phyloP scores from a whole-genome alignment of 768 basidiomycete genomes.

The Terana coerulea region DNA sequence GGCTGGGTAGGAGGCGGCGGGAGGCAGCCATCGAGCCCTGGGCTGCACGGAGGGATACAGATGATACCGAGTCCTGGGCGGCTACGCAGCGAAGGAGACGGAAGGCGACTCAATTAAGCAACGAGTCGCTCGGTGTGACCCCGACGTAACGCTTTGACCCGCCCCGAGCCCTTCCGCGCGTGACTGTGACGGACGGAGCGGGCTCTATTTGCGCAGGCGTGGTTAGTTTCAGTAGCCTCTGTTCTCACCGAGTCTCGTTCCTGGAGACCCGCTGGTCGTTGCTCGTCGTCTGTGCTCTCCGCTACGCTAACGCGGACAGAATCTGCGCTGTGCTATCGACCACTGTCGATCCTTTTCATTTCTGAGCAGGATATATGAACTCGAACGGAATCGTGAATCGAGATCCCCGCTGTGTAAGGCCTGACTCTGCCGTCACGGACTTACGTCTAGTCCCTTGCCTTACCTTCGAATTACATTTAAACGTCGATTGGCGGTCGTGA shows the following conservation, averaged over 20 bases:
- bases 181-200: neutral
- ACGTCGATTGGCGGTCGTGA: neutral
- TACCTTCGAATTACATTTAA: neutral
- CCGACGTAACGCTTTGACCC: neutral
- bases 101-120: neutral
- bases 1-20: slow-evolving; percentile 31
- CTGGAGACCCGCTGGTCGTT: no score
- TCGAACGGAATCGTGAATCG: neutral
- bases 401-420: neutral
- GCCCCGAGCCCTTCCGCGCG: neutral
- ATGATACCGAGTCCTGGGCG: no score
- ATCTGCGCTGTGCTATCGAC: neutral
- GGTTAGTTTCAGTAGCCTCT: no score
- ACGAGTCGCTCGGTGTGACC: neutral
- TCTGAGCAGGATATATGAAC: neutral
- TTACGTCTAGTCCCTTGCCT: neutral
- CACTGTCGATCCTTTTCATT: slow-evolving; percentile 1
- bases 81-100: no score
- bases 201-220: no score
- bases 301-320: no score
- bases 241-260: no score
- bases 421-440: neutral
- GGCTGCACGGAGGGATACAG: no score
- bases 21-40: slow-evolving; percentile 17
- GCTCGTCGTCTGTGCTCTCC: no score